Evolutionary conservation across 2,329 filamentous ascomycete genomes (phyloP).

Genomic region (Claviceps fusiformis): DNA sequence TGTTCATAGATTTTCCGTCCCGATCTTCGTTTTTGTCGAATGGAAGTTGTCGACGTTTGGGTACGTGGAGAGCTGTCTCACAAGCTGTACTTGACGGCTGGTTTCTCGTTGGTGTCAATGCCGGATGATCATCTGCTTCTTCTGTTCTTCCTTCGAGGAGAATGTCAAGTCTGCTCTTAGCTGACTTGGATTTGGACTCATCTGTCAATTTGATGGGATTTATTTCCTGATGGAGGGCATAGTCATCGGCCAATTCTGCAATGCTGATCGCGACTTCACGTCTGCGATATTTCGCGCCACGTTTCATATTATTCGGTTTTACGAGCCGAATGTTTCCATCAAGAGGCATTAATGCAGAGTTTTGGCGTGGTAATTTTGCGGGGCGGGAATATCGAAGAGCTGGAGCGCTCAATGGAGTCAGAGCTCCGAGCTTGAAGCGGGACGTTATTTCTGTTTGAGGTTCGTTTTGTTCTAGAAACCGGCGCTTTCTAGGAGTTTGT

Average conservation of each 20-base stretch:
- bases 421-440: neutral
- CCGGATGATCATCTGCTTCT: neutral
- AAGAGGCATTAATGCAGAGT: conserved; percentile 23
- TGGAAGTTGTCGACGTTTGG: conserved; percentile 28
- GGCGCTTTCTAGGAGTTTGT: conserved; percentile 24
- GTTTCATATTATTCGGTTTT: conserved; percentile 12
- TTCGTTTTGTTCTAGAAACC: conserved; percentile 11
- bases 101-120: neutral
- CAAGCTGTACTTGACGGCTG: neutral
- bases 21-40: conserved; percentile 17
- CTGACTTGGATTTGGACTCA: conserved; percentile 1
- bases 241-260: conserved; percentile 32
- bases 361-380: conserved; percentile 7
- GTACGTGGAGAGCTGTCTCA: conserved; percentile 16
- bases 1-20: conserved; percentile 5
- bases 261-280: neutral
- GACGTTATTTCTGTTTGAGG: conserved; percentile 1
- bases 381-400: neutral
- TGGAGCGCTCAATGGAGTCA: neutral
- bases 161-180: conserved; percentile 18
- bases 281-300: conserved; percentile 4
- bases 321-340: conserved; percentile 19
- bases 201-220: neutral
- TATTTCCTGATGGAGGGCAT: conserved; percentile 14
- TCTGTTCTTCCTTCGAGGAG: conserved; percentile 18